Percentiles rank a stretch among this genome's conserved stretches.
phyloP scores from a whole-genome alignment of 2,329 filamentous ascomycete species.

The Bipolaris victoriae region DNA sequence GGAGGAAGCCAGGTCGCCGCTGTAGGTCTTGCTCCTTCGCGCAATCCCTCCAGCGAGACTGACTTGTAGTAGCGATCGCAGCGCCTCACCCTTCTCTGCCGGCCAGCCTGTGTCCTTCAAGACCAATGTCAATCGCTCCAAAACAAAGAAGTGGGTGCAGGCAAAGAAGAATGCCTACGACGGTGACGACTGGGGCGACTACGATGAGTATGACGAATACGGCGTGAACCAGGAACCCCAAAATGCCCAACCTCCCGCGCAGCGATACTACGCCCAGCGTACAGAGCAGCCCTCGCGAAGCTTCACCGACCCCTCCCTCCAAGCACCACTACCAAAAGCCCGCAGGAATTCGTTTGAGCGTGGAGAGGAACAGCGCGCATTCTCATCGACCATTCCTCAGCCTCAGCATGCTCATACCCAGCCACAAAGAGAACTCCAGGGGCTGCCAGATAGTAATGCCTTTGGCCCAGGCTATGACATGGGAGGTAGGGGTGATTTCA shows the following conservation, averaged over 20 bases:
- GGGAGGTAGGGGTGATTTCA: slow-evolving; percentile 57
- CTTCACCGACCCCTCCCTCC: slow-evolving; percentile 51
- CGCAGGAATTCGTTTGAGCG: slow-evolving; percentile 61
- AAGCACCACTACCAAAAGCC: slow-evolving; percentile 30
- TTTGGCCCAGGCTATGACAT: slow-evolving; percentile 43
- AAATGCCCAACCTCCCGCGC: slow-evolving; percentile 48
- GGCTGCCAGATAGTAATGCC: slow-evolving; percentile 37
- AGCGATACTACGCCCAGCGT: slow-evolving; percentile 52
- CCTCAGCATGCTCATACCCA: slow-evolving; percentile 24
- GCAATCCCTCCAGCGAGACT: slow-evolving; percentile 11
- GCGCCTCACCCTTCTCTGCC: slow-evolving; percentile 34
- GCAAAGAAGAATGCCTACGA: slow-evolving; percentile 87
- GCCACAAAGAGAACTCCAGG: slow-evolving; percentile 17
- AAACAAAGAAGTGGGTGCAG: slow-evolving; percentile 95
- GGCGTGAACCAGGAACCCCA: slow-evolving; percentile 57
- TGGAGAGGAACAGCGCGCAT: slow-evolving; percentile 60
- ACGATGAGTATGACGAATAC: slow-evolving; percentile 62
- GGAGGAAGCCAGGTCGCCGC: slow-evolving; percentile 46
- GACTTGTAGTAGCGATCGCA: slow-evolving; percentile 34
- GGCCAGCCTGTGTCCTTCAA: slow-evolving; percentile 68
- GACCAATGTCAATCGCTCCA: slow-evolving; percentile 84
- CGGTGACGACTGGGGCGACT: slow-evolving; percentile 89
- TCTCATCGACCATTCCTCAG: slow-evolving; percentile 48
- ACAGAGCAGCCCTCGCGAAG: slow-evolving; percentile 37
- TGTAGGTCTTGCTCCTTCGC: slow-evolving; percentile 36